phyloP scores from a whole-genome alignment of 2,329 filamentous ascomycete species.

The Macroventuria anomochaeta region DNA sequence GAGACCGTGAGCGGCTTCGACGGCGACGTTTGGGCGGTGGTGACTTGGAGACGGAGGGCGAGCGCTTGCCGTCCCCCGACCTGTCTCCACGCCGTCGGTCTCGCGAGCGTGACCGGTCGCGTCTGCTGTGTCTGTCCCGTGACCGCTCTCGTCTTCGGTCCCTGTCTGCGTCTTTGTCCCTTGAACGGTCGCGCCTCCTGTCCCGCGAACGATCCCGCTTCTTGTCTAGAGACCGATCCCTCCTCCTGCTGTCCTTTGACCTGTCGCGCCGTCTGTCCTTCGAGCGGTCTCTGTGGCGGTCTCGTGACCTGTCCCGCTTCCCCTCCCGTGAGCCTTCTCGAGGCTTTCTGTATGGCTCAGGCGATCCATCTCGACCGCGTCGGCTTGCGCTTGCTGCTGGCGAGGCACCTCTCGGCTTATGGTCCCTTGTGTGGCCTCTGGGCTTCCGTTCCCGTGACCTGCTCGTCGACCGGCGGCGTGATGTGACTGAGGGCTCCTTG shows the following conservation, averaged over 20 bases:
- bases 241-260: slow-evolving; percentile 21
- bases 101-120: slow-evolving; percentile 21
- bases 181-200: slow-evolving; percentile 21
- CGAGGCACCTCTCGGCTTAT: slow-evolving; percentile 21
- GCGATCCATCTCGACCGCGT: slow-evolving; percentile 29
- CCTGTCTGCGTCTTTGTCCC: slow-evolving; percentile 26
- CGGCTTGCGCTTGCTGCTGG: slow-evolving; percentile 16
- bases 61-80: slow-evolving; percentile 26
- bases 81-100: slow-evolving; percentile 24
- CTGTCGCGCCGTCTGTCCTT: slow-evolving; percentile 27
- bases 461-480: slow-evolving; percentile 25
- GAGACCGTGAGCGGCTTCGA: slow-evolving; percentile 39
- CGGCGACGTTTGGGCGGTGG: slow-evolving; percentile 46
- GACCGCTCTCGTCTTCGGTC: slow-evolving; percentile 16
- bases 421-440: slow-evolving; percentile 20
- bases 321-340: slow-evolving; percentile 25
- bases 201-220: slow-evolving; percentile 26
- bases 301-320: slow-evolving; percentile 19
- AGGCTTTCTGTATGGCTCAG: slow-evolving; percentile 39
- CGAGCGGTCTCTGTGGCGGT: slow-evolving; percentile 22
- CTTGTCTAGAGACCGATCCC: slow-evolving; percentile 21
- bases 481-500: slow-evolving; percentile 18
- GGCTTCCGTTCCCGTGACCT: slow-evolving; percentile 20
- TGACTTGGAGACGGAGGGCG: slow-evolving; percentile 34
- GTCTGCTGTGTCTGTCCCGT: slow-evolving; percentile 20